Base-by-base conservation (phyloP, 228 moss, liverwort and hornwort species). In the Sphagnum fallax region DNA sequence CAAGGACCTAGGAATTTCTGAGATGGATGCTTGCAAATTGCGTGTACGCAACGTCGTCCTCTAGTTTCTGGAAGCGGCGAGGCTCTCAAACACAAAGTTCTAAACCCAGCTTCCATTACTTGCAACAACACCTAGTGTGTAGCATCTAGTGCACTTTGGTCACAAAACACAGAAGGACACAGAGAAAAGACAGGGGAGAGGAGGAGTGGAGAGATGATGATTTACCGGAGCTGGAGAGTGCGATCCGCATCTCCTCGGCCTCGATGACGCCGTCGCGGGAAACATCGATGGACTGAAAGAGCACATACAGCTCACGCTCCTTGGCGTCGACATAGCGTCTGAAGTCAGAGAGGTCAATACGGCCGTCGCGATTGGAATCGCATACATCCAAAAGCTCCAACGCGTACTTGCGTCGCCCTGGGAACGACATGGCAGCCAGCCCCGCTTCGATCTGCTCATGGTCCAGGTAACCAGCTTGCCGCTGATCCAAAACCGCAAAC, bases 301-400 rank as follows among this genome's bases (percentile, higher is more conserved):
- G 83, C 14, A 76, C 72, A 64, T 87, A 89, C 8, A 98, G 69
- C 68, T 98, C 98, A 16, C 74, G 64, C 78, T 98, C 98, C 75
- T 98, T 98, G 9, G 15, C 52, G 49, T 90, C 89, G 90, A 94
- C 84, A 71, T 98, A 98, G 10, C 82, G 78, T 6, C 78, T 85
- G 57, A 98, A 98, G 77, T 98, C 98, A 16, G 76, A 80, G 4
- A 81, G 90, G 68, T 98, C 94, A 67, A 98, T 92, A 70, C 89
- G 87, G 13, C 98, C 98, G 73, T 98, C 98, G 47, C 52, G 83
- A 73, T 98, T 92, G 66, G 78, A 82, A 71, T 98, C 98, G 15
- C 93, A 93, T 0, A 89, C 98, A 5, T 65, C 70, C 63, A 98
- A 73, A 47, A 98, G 67, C 69, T 98, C 98, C 51, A 71, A 48